phyloP scores from a whole-genome alignment of 2,329 filamentous ascomycete genomes.

The Verticillium isaacii region DNA sequence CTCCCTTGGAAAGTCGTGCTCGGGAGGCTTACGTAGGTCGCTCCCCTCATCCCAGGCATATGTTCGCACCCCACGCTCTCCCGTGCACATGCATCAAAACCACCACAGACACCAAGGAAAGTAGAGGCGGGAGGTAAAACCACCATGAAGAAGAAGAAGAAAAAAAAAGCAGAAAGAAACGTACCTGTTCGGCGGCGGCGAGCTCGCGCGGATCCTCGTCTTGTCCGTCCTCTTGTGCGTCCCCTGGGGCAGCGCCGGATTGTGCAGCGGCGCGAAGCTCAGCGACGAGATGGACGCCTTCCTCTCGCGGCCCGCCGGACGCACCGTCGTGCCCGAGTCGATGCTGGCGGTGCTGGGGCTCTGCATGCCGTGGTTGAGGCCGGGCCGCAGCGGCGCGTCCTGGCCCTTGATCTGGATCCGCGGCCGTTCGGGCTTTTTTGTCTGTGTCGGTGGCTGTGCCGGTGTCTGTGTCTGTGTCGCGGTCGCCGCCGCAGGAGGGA shows the following conservation, averaged over 20 bases:
- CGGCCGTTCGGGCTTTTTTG: conserved; percentile 1
- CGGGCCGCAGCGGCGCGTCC: background rate
- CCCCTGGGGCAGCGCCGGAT: conserved; percentile 44
- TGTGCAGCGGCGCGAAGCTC: conserved; percentile 36
- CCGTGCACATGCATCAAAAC: background rate
- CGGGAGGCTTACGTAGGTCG: background rate
- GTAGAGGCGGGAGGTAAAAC: background rate
- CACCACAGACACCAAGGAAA: background rate
- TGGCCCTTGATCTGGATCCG: conserved; percentile 3
- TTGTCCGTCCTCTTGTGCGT: conserved; percentile 38
- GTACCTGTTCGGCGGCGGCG: conserved; percentile 46
- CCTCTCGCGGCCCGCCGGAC: conserved; percentile 14
- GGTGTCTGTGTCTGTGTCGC: conserved; percentile 10
- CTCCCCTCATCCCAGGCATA: background rate
- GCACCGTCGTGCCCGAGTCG: background rate
- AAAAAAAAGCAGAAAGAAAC: conserved; percentile 12
- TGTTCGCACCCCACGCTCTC: background rate
- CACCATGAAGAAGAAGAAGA: background rate
- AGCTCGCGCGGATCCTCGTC: conserved; percentile 37
- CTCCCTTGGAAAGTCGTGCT: background rate
- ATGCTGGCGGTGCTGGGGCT: background rate
- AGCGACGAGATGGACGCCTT: conserved; percentile 45
- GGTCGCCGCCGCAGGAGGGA: conserved; percentile 6
- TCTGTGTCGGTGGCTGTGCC: conserved; percentile 16
- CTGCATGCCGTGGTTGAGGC: background rate